Conservation (phyloP, 768 basidiomycete species). For the Panellus pusillus region DNA sequence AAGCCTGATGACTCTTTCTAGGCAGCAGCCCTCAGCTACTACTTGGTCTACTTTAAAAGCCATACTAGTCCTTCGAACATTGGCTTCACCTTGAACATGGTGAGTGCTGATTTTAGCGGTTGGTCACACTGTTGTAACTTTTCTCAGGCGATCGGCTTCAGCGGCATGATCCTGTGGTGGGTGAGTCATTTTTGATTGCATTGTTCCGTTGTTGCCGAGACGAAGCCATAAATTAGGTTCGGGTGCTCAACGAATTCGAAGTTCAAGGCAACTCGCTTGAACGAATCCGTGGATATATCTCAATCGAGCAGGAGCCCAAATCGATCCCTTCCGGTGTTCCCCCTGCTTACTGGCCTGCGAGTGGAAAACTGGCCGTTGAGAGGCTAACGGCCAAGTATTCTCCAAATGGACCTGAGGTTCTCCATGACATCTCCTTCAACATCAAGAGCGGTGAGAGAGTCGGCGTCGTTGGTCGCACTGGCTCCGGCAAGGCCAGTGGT, state of each 20-base stretch:
- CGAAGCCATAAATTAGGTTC: background rate
- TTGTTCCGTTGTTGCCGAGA: background rate
- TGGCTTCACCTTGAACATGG: constrained; percentile 45
- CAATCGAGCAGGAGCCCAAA: constrained; percentile 44
- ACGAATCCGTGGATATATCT: constrained; percentile 31
- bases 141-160: constrained; percentile 40
- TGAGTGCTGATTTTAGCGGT: constrained; percentile 13
- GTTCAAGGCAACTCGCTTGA: constrained; percentile 27
- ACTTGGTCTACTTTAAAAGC: constrained; percentile 37
- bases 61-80: constrained; percentile 31
- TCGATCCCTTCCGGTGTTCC: constrained; percentile 33
- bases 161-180: constrained; percentile 43
- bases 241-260: constrained; percentile 32
- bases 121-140: background rate
- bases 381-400: constrained; percentile 43
- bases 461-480: constrained; percentile 36
- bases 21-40: constrained; percentile 39
- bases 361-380: constrained; percentile 42
- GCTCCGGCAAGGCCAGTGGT: constrained; percentile 20
- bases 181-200: constrained; percentile 12
- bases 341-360: constrained; percentile 52
- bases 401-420: constrained; percentile 16
- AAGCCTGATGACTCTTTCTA: background rate
- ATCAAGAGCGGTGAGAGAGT: constrained; percentile 48
- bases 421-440: constrained; percentile 32